Evolutionary conservation across 2,329 filamentous ascomycete genomes (phyloP), one percentile per base, ranked within the genome.

Genomic region (Claviceps maximensis): DNA sequence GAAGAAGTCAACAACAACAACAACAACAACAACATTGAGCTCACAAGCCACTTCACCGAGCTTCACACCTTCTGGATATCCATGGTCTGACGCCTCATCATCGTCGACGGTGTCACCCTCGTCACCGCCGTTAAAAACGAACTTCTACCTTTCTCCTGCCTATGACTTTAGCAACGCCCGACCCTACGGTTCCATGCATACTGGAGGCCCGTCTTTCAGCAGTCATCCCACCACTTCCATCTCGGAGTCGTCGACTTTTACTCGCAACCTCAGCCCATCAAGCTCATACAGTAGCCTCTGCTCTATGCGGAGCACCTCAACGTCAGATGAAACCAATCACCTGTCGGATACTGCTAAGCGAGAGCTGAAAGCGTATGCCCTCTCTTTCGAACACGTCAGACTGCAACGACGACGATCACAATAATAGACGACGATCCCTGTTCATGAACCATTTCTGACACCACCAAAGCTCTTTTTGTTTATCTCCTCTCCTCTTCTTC

Each of bases 281-380:
- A 89, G 86, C 61, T 93, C 89, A 25, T 84, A 90, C 66, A 86
- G 85, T 60, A 94, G 88, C 64, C 79, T 95, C 52, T 87, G 83
- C 65, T 95, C 89, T 29, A 79, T 90, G 63, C 79, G 80, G 59
- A 87, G 83, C 67, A 75, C 73, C 51, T 69, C 76, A 27, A 79
- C 78, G 54, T 67, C 67, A 50, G 74, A 75, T 60, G 79, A 81
- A 54, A 67, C 70, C 23, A 67, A 67, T 45, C 74, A 78, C 48
- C 74, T 95, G 58, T 89, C 89, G 3, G 83, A 87, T 58, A 85
- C 86, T 68, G 84, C 87, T 29, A 82, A 82, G 62, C 83, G 80
- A 67, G 89, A 95, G 67, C 79, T 96, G 38, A 82, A 84, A 64
- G 84, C 86, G 59, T 96, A 96, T 69, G 87, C 87, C 59, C 87